Evolutionary conservation across 345 rosid genomes (phyloP).

Genomic region (Angophora floribunda): DNA sequence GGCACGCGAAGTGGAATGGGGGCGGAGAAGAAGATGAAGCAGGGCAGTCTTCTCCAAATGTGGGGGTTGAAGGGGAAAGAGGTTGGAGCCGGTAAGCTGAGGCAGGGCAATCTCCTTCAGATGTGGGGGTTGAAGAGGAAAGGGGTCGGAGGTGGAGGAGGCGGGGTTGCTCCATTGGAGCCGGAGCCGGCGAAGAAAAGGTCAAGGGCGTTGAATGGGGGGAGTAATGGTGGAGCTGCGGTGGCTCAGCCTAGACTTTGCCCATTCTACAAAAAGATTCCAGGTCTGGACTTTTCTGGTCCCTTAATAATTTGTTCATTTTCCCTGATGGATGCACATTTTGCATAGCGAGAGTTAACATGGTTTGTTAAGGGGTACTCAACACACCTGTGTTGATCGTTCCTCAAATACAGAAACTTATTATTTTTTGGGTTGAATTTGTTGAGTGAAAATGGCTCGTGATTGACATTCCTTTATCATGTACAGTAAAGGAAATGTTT

Average conservation of each 20-base stretch:
- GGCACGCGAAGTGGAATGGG: background rate
- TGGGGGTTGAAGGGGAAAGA: slow-evolving; percentile 51
- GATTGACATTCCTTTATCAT: background rate
- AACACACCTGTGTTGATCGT: background rate
- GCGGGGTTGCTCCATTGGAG: background rate
- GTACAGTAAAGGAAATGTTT: background rate
- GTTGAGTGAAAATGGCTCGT: accelerated
- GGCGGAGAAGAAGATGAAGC: slow-evolving; percentile 32
- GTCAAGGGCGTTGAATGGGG: background rate
- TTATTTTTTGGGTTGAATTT: background rate
- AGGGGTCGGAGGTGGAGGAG: background rate
- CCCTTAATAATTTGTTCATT: background rate
- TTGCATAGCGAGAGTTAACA: background rate
- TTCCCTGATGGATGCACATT: background rate
- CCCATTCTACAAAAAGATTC: slow-evolving; percentile 74
- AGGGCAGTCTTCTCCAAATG: slow-evolving; percentile 38
- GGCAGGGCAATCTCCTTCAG: slow-evolving; percentile 47
- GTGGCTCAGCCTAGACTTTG: slow-evolving; percentile 30
- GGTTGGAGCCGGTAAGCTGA: slow-evolving; percentile 12
- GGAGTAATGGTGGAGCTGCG: background rate
- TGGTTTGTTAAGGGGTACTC: background rate
- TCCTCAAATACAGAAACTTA: background rate
- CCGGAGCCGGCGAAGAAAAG: background rate
- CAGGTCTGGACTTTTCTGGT: slow-evolving; percentile 22
- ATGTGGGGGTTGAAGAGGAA: slow-evolving; percentile 58